Evolutionary conservation across 495 filamentous ascomycete genomes (phyloP).

Genomic region (Neurospora hispaniola): DNA sequence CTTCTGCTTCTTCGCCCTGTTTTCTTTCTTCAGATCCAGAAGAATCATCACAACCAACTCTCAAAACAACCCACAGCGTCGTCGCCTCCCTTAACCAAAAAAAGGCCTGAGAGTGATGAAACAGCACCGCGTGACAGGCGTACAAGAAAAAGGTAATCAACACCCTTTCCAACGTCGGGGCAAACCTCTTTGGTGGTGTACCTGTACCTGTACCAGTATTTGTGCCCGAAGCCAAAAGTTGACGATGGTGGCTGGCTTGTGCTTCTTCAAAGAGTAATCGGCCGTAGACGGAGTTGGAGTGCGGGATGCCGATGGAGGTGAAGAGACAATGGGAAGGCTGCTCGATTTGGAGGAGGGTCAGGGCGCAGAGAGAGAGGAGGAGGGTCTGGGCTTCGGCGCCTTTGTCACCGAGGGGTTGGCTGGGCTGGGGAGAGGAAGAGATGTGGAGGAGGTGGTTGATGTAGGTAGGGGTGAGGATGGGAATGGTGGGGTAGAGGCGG

Average conservation of each 20-base stretch:
- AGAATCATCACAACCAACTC: constrained; percentile 11
- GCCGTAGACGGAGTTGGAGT: constrained; percentile 18
- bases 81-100: constrained; percentile 52
- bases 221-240: not conserved
- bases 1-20: constrained; percentile 13
- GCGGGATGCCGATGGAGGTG: constrained; percentile 2
- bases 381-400: constrained; percentile 21
- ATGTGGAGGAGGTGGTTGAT: constrained; percentile 13
- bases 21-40: not conserved
- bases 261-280: constrained; percentile 21
- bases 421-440: constrained; percentile 1
- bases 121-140: constrained; percentile 56
- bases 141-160: constrained; percentile 64
- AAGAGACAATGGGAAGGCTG: constrained; percentile 10
- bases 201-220: not conserved
- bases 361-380: constrained; percentile 25
- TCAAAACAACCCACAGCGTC: constrained; percentile 37
- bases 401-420: not conserved
- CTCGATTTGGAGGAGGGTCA: constrained; percentile 27
- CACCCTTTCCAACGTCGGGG: constrained; percentile 46
- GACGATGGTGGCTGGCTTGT: constrained; percentile 12
- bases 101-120: constrained; percentile 50
- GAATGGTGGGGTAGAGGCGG: constrained; percentile 31
- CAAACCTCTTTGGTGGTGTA: constrained; percentile 3
- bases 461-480: constrained; percentile 25